Evolutionary conservation across 768 basidiomycete genomes (phyloP).

Genomic region (Psilocybe sp.): DNA sequence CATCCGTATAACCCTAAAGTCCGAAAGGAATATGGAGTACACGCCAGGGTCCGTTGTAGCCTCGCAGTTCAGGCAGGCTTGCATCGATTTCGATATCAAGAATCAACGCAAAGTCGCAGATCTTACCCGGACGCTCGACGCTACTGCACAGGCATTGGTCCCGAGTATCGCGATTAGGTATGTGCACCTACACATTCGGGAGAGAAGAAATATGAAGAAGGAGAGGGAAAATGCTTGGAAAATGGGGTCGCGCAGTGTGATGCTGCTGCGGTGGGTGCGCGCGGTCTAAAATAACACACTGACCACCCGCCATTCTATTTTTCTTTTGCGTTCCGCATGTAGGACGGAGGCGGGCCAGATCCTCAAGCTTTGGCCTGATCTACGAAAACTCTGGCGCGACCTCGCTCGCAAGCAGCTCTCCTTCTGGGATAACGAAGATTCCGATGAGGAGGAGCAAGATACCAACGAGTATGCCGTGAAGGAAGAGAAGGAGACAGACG

Average conservation of each 20-base stretch:
- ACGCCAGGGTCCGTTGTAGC: slow-evolving; percentile 18
- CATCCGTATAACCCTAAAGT: slow-evolving; percentile 3
- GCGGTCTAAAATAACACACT: no score
- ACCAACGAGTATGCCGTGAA: slow-evolving; percentile 18
- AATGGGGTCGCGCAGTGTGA: no score
- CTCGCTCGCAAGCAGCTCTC: slow-evolving; percentile 46
- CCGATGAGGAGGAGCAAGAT: slow-evolving; percentile 25
- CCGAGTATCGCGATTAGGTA: slow-evolving; percentile 39
- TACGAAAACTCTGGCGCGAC: slow-evolving; percentile 57
- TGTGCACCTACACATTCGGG: neutral
- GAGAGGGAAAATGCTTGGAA: no score
- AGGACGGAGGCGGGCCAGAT: slow-evolving; percentile 34
- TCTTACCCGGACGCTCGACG: slow-evolving; percentile 43
- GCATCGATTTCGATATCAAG: slow-evolving; percentile 38
- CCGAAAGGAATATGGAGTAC: slow-evolving; percentile 13
- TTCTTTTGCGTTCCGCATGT: neutral
- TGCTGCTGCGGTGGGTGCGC: no score
- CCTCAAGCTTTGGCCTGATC: slow-evolving; percentile 51
- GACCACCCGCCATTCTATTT: neutral
- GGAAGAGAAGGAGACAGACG: slow-evolving; percentile 25
- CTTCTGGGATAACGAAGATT: slow-evolving; percentile 49
- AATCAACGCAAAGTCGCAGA: slow-evolving; percentile 27
- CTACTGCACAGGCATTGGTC: slow-evolving; percentile 49
- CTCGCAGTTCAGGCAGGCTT: slow-evolving; percentile 38
- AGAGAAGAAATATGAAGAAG: no score